phyloP scores from a whole-genome alignment of 2,329 filamentous ascomycete genomes.

The Elsinoe necatrix region DNA sequence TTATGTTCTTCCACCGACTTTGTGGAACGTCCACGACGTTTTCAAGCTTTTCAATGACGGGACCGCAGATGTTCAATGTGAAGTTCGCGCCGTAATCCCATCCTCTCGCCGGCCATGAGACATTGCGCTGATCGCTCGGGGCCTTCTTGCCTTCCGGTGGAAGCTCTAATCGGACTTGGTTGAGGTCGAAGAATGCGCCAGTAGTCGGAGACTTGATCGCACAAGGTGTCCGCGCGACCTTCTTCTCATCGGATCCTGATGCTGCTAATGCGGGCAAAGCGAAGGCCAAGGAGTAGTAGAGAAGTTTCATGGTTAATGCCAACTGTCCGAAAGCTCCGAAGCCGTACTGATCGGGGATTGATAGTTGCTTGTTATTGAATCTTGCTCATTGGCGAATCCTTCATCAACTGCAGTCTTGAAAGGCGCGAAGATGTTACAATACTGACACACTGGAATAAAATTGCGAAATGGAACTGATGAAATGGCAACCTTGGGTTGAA shows the following conservation, averaged over 20 bases:
- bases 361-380: neutral
- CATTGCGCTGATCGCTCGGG: slow-evolving; percentile 47
- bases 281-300: slow-evolving; percentile 29
- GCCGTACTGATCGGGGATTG: neutral
- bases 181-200: slow-evolving; percentile 57
- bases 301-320: slow-evolving; percentile 23
- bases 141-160: slow-evolving; percentile 35
- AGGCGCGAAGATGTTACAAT: neutral
- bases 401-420: neutral
- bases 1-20: slow-evolving; percentile 60
- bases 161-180: slow-evolving; percentile 45
- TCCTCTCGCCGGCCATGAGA: slow-evolving; percentile 58
- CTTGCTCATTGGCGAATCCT: neutral
- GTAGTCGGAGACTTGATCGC: slow-evolving; percentile 54
- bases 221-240: slow-evolving; percentile 45
- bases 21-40: slow-evolving; percentile 51
- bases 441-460: neutral
- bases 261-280: slow-evolving; percentile 30
- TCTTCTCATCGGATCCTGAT: slow-evolving; percentile 30
- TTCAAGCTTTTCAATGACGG: slow-evolving; percentile 55
- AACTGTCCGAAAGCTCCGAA: slow-evolving; percentile 1
- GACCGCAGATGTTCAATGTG: slow-evolving; percentile 71
- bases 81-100: slow-evolving; percentile 76
- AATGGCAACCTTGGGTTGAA: neutral
- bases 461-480: neutral